phyloP scores from a whole-genome alignment of 352 stramenopile species.

The Hyaloperonospora brassicae region DNA sequence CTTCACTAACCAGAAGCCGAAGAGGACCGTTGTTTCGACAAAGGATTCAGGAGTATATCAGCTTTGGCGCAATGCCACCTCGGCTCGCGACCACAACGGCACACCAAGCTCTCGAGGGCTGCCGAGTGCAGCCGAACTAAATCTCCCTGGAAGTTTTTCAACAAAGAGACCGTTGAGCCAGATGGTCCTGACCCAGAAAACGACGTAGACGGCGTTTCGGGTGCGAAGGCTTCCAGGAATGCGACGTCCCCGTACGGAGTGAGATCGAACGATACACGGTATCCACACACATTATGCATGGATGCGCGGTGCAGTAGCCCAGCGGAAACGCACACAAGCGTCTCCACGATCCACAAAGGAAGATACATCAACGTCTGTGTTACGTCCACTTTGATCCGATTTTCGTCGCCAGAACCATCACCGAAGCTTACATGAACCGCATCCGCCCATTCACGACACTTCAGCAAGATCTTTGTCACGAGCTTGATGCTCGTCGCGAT shows the following conservation, averaged over 20 bases:
- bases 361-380: slow-evolving; percentile 41
- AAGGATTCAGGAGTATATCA: slow-evolving; percentile 61
- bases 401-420: slow-evolving; percentile 7
- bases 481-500: slow-evolving; percentile 38
- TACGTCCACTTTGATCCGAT: slow-evolving; percentile 15
- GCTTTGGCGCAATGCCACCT: slow-evolving; percentile 70
- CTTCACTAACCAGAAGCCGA: slow-evolving; percentile 41
- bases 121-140: slow-evolving; percentile 46
- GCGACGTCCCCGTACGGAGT: slow-evolving; percentile 75
- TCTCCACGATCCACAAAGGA: slow-evolving; percentile 62
- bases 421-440: slow-evolving; percentile 2
- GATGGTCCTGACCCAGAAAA: slow-evolving; percentile 13
- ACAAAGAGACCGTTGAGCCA: slow-evolving; percentile 33
- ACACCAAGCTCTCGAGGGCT: slow-evolving; percentile 43
- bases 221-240: slow-evolving; percentile 62
- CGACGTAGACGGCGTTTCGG: slow-evolving; percentile 24
- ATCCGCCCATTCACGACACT: slow-evolving; percentile 30
- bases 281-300: slow-evolving; percentile 69
- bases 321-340: slow-evolving; percentile 53
- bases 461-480: slow-evolving; percentile 37
- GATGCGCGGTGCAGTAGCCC: slow-evolving; percentile 58
- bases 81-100: slow-evolving; percentile 60
- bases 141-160: slow-evolving; percentile 51
- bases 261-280: slow-evolving; percentile 74
- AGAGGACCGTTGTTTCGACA: slow-evolving; percentile 59